These are phyloP conservation scores for Saccharomycopsis fibuligera DNA, from an alignment of 805 yeast genomes.

Conservation along the genomic window DNA sequence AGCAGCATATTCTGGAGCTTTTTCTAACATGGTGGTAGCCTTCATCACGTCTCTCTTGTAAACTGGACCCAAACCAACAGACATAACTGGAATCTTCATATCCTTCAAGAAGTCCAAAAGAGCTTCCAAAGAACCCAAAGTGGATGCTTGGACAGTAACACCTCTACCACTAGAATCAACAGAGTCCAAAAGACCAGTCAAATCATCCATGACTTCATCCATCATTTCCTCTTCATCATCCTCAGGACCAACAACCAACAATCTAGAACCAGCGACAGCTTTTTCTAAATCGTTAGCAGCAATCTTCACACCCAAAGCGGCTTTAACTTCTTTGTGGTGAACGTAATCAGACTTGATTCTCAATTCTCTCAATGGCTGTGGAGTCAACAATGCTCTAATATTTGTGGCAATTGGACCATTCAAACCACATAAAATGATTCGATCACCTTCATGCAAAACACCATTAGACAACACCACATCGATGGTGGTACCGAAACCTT, in stretches of 20 bases:
- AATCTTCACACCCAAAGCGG: constrained; percentile 95
- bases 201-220: constrained; percentile 99
- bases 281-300: constrained; percentile 97
- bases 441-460: constrained; percentile 88
- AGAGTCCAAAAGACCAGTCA: constrained; percentile 88
- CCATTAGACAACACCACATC: constrained; percentile 98
- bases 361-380: constrained; percentile 94
- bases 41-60: constrained; percentile 97
- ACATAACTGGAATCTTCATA: constrained; percentile 99
- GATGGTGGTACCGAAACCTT: constrained; percentile 97
- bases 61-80: constrained; percentile 97
- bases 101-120: constrained; percentile 92
- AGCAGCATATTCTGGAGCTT: constrained; percentile 92
- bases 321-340: constrained; percentile 96
- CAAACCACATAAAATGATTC: constrained; percentile 93
- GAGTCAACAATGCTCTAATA: constrained; percentile 92
- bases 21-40: constrained; percentile 93
- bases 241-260: constrained; percentile 90
- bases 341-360: constrained; percentile 95
- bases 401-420: constrained; percentile 97
- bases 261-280: constrained; percentile 98
- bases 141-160: constrained; percentile 97
- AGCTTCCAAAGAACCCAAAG: constrained; percentile 97
- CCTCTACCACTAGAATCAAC: constrained; percentile 95
- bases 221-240: constrained; percentile 96